phyloP scores from a whole-genome alignment of 139 green algal species.

The Picochlorum sp. region DNA sequence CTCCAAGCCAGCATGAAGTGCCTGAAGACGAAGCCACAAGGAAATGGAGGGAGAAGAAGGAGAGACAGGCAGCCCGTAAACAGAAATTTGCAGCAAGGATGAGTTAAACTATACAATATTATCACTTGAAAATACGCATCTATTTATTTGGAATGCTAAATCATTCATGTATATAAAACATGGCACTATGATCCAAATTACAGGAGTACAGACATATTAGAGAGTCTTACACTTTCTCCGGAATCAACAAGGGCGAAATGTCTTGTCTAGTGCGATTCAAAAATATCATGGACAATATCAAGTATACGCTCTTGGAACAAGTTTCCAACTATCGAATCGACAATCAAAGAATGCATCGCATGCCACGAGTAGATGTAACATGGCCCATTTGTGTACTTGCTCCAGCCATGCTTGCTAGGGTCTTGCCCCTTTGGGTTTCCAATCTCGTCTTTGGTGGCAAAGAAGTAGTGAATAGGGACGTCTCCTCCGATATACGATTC shows the following conservation, averaged over 20 bases:
- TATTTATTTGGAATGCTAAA: no score
- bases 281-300: not conserved
- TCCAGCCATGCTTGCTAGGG: not conserved
- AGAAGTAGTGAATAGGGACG: not conserved
- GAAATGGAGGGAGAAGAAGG: slow-evolving; percentile 34
- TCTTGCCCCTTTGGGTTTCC: not conserved
- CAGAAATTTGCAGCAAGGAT: slow-evolving; percentile 15
- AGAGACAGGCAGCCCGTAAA: slow-evolving; percentile 17
- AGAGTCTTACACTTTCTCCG: no score
- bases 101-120: not conserved
- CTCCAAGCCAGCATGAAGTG: not conserved
- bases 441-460: not conserved
- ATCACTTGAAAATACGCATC: no score
- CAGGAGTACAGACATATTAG: no score
- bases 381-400: not conserved
- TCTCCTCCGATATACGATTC: not conserved
- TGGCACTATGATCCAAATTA: no score
- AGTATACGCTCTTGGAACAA: not conserved
- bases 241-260: no score
- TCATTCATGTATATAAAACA: no score
- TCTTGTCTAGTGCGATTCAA: no score
- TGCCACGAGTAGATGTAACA: not conserved
- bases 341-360: not conserved
- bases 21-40: slow-evolving; percentile 14
- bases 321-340: not conserved